These are phyloP conservation scores for Iodosphaeria phyllophila DNA, from an alignment of 2,329 filamentous ascomycete genomes.

Conservation along the genomic window DNA sequence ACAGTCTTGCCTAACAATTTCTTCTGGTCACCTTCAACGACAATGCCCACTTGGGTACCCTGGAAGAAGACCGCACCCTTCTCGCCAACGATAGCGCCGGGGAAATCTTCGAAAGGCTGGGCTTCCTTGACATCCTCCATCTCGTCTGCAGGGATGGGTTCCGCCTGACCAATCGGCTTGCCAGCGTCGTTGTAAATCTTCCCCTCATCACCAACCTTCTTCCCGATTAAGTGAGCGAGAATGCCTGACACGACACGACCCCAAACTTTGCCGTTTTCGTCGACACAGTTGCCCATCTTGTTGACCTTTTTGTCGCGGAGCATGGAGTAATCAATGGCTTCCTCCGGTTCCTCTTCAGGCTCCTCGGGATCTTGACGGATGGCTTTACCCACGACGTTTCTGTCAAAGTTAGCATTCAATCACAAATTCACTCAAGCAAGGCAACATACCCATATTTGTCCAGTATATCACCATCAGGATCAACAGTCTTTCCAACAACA, in stretches of 20 bases:
- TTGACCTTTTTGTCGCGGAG: conserved; percentile 37
- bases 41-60: conserved; percentile 36
- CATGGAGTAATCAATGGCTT: conserved; percentile 23
- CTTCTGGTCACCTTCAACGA: conserved; percentile 45
- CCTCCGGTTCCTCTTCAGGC: conserved; percentile 9
- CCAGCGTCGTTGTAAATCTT: conserved; percentile 55
- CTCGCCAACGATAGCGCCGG: conserved; percentile 30
- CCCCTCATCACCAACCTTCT: conserved; percentile 44
- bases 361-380: conserved; percentile 16
- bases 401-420: too few species aligned
- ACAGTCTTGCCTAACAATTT: conserved; percentile 45
- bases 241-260: conserved; percentile 47
- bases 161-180: conserved; percentile 46
- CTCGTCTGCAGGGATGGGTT: conserved; percentile 40
- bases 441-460: conserved; percentile 17
- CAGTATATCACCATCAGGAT: conserved; percentile 17
- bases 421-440: too few species aligned
- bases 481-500: conserved; percentile 16
- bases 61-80: conserved; percentile 33
- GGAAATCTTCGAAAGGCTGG: conserved; percentile 39
- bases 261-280: conserved; percentile 31
- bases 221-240: conserved; percentile 42
- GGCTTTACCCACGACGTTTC: conserved; percentile 16
- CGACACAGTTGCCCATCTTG: conserved; percentile 38
- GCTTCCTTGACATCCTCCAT: conserved; percentile 26